Evolutionary conservation across 2,329 filamentous ascomycete species (phyloP).

Genomic region (Botryosphaeria agaves): DNA sequence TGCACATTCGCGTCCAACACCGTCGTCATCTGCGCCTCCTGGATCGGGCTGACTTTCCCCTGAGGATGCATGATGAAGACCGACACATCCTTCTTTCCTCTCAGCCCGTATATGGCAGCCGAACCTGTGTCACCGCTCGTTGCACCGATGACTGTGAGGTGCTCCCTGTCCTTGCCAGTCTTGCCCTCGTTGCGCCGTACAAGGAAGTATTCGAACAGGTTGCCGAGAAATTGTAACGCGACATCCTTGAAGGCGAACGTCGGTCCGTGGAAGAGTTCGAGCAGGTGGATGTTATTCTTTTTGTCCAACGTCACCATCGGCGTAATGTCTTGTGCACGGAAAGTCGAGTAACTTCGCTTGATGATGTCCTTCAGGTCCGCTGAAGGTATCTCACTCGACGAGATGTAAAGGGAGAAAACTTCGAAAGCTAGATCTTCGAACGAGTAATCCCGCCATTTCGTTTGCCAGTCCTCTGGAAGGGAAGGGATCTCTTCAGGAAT

Average conservation of each 20-base stretch:
- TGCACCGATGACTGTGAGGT: slow-evolving; percentile 72
- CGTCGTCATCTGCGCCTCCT: slow-evolving; percentile 95
- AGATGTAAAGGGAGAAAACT: slow-evolving; percentile 79
- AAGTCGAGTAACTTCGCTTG: slow-evolving; percentile 71
- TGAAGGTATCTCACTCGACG: slow-evolving; percentile 61
- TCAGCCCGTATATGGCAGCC: slow-evolving; percentile 85
- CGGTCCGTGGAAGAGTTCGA: slow-evolving; percentile 93
- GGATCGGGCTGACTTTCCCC: slow-evolving; percentile 77
- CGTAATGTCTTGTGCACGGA: slow-evolving; percentile 61
- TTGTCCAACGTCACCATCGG: slow-evolving; percentile 63
- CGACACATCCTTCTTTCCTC: slow-evolving; percentile 92
- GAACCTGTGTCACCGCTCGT: slow-evolving; percentile 84
- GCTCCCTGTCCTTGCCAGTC: slow-evolving; percentile 50
- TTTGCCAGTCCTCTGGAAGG: slow-evolving; percentile 44
- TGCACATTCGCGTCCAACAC: slow-evolving; percentile 82
- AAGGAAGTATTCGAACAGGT: slow-evolving; percentile 82
- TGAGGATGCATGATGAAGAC: slow-evolving; percentile 91
- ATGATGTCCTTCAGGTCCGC: slow-evolving; percentile 72
- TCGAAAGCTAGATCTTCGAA: slow-evolving; percentile 72
- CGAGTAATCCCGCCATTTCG: slow-evolving; percentile 56
- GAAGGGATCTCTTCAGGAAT: slow-evolving; percentile 68
- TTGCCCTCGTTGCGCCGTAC: slow-evolving; percentile 55
- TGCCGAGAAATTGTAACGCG: slow-evolving; percentile 87
- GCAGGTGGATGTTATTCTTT: slow-evolving; percentile 56
- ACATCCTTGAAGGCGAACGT: slow-evolving; percentile 95